Base-by-base conservation (phyloP, 2,329 filamentous ascomycete species). In the Exophiala oligosperma region DNA sequence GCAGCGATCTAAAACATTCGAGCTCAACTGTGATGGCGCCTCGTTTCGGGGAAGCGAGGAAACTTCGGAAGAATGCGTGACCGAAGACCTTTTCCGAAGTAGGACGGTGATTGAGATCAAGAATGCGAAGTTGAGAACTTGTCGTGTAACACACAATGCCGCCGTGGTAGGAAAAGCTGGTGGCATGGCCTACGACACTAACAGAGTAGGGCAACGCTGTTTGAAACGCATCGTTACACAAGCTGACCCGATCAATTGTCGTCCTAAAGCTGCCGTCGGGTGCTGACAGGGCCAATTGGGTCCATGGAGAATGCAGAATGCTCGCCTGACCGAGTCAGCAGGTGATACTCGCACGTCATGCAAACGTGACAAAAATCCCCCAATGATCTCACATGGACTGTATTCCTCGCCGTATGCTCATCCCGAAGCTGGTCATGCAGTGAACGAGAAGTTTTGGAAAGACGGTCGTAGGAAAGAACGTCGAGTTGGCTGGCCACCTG, bases 111-210 rank as follows among this genome's bases (percentile, higher is more conserved):
- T 84, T 81, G 17, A 90, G 72, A 59, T 88, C 77, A 49, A 88
- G 75, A 26, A 90, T 70, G 2, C 83, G 81, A 26, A 92, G 76
- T 38, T 72, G 74, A 48, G 74, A 72, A 51, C 79, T 77, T 41
- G 78, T 69, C 9, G 83, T 79, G 67, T 91, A 88, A 65, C 87
- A 90, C 14, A 92, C 73, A 9, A 83, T 77, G 4, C 88, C 87
- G 57, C 84, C 79, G 17, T 77, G 75, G 68, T 88, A 91, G 1
- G 85, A 70, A 70, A 87, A 90, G 2, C 78, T 76, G 24, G 84
- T 80, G 2, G 81, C 86, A 52, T 83, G 75, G 2, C 81, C 87
- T 32, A 91, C 68, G 0, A 86, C 74, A 2, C 80, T 81, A 14
- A 82, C 81, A 0, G 83, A 79, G 68, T 84, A 91, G 0, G 89